Conservation (phyloP, 2,329 filamentous ascomycete genomes). For the Epichloe baconii region DNA sequence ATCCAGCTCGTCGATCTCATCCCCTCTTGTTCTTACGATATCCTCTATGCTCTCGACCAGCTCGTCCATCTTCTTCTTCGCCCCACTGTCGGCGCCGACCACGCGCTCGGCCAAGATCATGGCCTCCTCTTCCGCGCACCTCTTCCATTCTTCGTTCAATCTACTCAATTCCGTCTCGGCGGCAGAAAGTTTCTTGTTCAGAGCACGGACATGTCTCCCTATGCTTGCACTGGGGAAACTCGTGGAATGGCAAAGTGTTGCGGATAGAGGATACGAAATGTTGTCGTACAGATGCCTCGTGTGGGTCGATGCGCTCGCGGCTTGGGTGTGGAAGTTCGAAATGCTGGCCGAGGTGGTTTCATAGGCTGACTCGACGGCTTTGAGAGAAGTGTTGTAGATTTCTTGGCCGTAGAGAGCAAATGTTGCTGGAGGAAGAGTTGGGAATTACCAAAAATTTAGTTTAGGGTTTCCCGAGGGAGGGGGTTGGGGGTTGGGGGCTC, state of each 20-base stretch:
- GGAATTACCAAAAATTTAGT: background rate
- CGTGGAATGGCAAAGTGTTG: constrained; percentile 18
- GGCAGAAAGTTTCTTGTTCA: constrained; percentile 11
- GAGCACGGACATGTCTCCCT: constrained; percentile 11
- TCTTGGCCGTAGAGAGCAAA: constrained; percentile 5
- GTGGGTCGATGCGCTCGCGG: constrained; percentile 6
- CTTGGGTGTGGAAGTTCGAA: constrained; percentile 9
- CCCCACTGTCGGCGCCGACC: background rate
- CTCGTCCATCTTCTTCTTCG: background rate
- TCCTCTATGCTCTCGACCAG: constrained; percentile 12
- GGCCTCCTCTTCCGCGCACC: constrained; percentile 10
- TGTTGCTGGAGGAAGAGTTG: background rate
- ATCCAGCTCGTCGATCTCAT: constrained; percentile 16
- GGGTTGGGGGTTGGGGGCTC: no score
- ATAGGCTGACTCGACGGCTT: constrained; percentile 13
- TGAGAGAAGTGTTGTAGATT: constrained; percentile 1
- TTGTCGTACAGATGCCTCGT: constrained; percentile 17
- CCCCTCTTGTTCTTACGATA: constrained; percentile 11
- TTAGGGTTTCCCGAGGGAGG: background rate
- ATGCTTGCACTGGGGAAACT: constrained; percentile 14
- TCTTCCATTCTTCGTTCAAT: constrained; percentile 14
- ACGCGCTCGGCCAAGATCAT: constrained; percentile 10
- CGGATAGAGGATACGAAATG: constrained; percentile 18
- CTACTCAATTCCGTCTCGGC: constrained; percentile 14
- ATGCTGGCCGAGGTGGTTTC: constrained; percentile 12